Conservation (phyloP, 768 basidiomycete species). For the Suillus bovinus region DNA sequence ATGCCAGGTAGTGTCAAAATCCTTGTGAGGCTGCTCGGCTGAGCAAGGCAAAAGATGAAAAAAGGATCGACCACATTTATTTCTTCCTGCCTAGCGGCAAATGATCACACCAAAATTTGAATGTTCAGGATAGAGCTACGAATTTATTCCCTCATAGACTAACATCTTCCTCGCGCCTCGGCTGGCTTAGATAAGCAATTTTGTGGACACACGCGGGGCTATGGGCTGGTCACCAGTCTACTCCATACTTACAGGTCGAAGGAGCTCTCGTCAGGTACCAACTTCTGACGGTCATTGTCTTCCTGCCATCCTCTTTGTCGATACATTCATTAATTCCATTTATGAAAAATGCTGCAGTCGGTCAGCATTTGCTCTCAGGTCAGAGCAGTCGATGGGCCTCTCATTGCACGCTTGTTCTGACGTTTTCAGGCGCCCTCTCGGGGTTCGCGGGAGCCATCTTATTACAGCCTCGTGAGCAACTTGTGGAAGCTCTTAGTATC, state of each 20-base stretch:
- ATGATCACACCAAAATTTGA: no score
- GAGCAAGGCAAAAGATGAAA: neutral
- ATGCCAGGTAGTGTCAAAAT: neutral
- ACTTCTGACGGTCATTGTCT: no score
- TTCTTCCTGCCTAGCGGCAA: no score
- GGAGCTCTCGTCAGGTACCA: no score
- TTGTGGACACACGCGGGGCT: no score
- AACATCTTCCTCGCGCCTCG: no score
- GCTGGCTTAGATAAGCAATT: no score
- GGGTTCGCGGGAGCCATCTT: conserved; percentile 74
- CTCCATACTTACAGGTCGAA: no score
- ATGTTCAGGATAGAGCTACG: no score
- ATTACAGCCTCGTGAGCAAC: conserved; percentile 71
- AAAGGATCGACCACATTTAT: neutral
- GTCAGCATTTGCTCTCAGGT: conserved; percentile 34
- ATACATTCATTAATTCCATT: conserved; percentile 7
- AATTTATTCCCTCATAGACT: no score
- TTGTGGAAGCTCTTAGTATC: neutral
- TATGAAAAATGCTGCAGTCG: conserved; percentile 27
- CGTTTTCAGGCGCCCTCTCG: conserved; percentile 66
- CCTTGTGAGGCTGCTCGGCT: neutral
- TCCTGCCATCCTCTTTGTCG: neutral
- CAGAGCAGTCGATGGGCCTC: neutral
- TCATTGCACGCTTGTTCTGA: neutral
- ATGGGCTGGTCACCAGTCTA: no score